Base-by-base conservation (phyloP, 768 basidiomycete species). In the Rhizopogon rudus region DNA sequence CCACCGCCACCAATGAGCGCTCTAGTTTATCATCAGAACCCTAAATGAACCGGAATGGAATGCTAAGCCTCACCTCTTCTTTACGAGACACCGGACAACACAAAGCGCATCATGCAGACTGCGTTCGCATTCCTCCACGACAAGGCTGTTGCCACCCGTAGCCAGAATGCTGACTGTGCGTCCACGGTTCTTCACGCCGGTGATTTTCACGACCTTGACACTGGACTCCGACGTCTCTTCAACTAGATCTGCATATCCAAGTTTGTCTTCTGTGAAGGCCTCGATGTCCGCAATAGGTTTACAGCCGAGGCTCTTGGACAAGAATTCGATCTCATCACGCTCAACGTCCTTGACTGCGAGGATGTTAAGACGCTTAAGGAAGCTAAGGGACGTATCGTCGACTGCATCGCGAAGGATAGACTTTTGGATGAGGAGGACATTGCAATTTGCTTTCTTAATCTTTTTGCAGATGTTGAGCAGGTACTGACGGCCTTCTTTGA, bases 401-500 rank as follows among this genome's bases (percentile, higher is more conserved):
- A 98, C 95, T n/a, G 96, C 97, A 65, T 99, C 97, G 51, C 97
- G 92, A 42, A 99, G 83, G 67, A 99, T 99, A 43, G 97, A 98
- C 72, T 99, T 99, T 79, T 99, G 97, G 67, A 99, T 97, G 44
- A 99, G 82, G 48, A 99, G 86, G 50, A 98, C 97, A 65, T 98
- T 99, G 81, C 97, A 98, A 62, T 95, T 95, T n/a, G 94, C 87
- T 75, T 97, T 98, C 73, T 98, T 99, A 74, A 99, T 98, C 74
- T 94, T 95, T 75, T 98, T 98, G 85, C 93, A 96, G 52, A 98
- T 83, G 70, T 94, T 98, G 65, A 99, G 85, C 55, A 99, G 82
- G 71, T 99, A 98, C 72, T 95, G 92, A 44, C 97, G 89, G 55
- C 96, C 96, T 73, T 99, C 97, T 73, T 99, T 98, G 74, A 99